Percentiles rank a stretch among this genome's conserved stretches.
These are phyloP conservation scores for Hypholoma fasciculare DNA, from an alignment of 768 basidiomycete genomes.

Conservation along the genomic window DNA sequence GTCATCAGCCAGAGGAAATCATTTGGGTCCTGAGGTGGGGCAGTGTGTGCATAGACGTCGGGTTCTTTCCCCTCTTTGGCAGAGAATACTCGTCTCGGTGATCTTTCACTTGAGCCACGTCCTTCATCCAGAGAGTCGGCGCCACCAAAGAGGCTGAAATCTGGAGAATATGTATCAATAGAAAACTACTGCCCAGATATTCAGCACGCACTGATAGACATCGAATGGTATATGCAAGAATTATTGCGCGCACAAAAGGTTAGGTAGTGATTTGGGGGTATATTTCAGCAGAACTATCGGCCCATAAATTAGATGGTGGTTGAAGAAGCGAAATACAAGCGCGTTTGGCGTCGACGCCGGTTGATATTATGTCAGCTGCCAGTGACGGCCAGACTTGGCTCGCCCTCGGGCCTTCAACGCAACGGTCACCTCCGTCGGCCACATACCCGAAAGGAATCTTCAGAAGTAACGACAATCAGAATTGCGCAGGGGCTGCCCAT, in stretches of 20 bases:
- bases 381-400: background rate
- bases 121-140: slow-evolving; percentile 74
- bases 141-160: slow-evolving; percentile 82
- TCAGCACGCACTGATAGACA: slow-evolving; percentile 11
- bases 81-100: slow-evolving; percentile 52
- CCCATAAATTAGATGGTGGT: background rate
- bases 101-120: slow-evolving; percentile 27
- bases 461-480: too few species aligned
- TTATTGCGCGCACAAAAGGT: too few species aligned
- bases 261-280: background rate
- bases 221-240: background rate
- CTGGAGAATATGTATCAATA: slow-evolving; percentile 30
- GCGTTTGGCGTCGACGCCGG: background rate
- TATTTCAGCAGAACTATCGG: background rate
- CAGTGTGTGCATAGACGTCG: slow-evolving; percentile 33
- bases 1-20: slow-evolving; percentile 98
- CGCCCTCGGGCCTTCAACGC: background rate
- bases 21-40: slow-evolving; percentile 68
- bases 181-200: too few species aligned
- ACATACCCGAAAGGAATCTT: too few species aligned
- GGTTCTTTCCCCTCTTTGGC: slow-evolving; percentile 39
- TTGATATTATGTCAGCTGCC: background rate
- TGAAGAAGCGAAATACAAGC: background rate
- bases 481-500: too few species aligned
- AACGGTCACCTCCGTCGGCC: background rate